A percentile compares a stretch with the other conserved stretches of the same genome.
These are phyloP conservation scores for Malus sylvestris DNA, from an alignment of 306 rosid species.

Conservation along the genomic window DNA sequence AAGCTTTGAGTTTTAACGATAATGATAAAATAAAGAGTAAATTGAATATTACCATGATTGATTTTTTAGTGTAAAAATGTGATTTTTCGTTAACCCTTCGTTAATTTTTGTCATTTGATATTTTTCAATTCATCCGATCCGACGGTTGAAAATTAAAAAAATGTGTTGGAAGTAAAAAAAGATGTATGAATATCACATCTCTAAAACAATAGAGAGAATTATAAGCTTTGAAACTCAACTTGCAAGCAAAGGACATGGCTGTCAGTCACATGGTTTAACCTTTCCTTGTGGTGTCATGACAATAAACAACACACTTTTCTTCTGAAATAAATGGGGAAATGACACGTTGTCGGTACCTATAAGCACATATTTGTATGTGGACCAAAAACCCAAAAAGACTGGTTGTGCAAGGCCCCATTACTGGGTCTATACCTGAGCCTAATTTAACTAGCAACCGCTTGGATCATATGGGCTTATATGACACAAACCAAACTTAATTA, in stretches of 20 bases:
- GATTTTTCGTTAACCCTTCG: too few relatives aligned
- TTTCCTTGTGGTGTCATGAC: not conserved
- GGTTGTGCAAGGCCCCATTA: conserved; percentile 12
- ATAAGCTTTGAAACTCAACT: not conserved
- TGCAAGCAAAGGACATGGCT: conserved; percentile 27
- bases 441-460: not conserved
- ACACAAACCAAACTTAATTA: not conserved
- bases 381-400: not conserved
- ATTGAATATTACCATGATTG: too few relatives aligned
- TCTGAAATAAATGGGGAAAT: conserved; percentile 25
- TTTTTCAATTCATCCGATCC: too few relatives aligned
- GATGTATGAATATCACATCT: too few relatives aligned
- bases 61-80: too few relatives aligned
- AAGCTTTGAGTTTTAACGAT: too few relatives aligned
- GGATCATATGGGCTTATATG: not conserved
- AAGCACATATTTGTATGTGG: conserved; percentile 12
- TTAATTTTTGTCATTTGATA: too few relatives aligned
- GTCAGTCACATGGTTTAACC: conserved; percentile 52
- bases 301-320: conserved; percentile 1
- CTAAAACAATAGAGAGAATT: not conserved
- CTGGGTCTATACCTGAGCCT: not conserved
- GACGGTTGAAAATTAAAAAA: too few relatives aligned
- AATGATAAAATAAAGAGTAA: too few relatives aligned
- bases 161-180: too few relatives aligned
- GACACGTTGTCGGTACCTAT: conserved; percentile 33